A percentile compares a stretch with the other conserved stretches of the same genome.
Evolutionary conservation across 2,329 filamentous ascomycete species (phyloP).

Genomic region (Apiospora koreana): DNA sequence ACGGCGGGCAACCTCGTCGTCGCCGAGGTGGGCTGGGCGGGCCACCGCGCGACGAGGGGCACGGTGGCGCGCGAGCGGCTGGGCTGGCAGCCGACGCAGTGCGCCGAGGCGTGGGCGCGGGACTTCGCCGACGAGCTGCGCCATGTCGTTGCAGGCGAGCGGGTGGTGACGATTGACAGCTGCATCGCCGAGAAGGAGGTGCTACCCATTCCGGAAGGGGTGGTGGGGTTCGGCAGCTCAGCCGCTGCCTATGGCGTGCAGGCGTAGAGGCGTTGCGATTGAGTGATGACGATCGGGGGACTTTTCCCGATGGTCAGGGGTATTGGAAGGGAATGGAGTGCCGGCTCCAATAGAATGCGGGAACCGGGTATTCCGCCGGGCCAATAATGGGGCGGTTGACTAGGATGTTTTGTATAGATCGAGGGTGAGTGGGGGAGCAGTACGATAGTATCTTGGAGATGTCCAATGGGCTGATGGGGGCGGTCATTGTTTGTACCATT

Average conservation of each 20-base stretch:
- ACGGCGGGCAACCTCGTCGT: conserved; percentile 2
- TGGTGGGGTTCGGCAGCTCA: background rate
- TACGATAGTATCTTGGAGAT: background rate
- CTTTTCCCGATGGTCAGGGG: too few relatives aligned
- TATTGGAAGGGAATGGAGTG: background rate
- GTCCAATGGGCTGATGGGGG: background rate
- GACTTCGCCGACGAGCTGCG: background rate
- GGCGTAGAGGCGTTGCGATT: too few relatives aligned
- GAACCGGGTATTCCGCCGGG: background rate
- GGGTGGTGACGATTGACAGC: background rate
- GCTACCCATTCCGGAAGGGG: background rate
- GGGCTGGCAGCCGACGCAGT: background rate
- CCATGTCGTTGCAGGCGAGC: conserved; percentile 4
- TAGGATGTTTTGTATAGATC: background rate
- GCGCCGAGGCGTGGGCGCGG: background rate
- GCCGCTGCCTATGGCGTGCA: background rate
- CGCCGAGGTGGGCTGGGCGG: conserved; percentile 12
- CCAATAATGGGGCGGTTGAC: background rate
- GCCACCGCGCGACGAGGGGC: conserved; percentile 12
- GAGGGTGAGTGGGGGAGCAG: background rate
- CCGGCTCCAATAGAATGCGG: background rate
- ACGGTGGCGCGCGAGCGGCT: conserved; percentile 16
- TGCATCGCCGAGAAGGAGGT: conserved; percentile 6
- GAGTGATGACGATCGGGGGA: too few relatives aligned
- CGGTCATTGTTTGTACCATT: background rate